phyloP scores from a whole-genome alignment of 1,284 basidiomycete species.

The Cutaneotrichosporon mucoides region DNA sequence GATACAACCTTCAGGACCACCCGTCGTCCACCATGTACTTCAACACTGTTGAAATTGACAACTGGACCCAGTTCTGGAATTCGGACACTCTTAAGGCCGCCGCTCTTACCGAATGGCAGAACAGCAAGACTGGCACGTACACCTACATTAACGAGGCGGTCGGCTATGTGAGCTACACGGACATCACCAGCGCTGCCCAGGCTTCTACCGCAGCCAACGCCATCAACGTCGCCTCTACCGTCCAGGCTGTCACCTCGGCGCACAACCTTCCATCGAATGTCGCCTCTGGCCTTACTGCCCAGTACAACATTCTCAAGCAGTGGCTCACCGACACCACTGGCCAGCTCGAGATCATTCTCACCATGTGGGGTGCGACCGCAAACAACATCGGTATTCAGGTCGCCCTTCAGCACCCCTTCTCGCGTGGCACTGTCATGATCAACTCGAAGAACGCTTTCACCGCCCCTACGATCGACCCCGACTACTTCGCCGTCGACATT shows the following conservation, averaged over 20 bases:
- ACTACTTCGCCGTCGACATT: slow-evolving; percentile 54
- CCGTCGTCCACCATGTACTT: slow-evolving; percentile 49
- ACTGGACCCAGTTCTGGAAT: slow-evolving; percentile 40
- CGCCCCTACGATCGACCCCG: slow-evolving; percentile 60
- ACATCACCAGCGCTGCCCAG: slow-evolving; percentile 23
- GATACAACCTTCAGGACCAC: slow-evolving; percentile 71
- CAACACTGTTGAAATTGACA: slow-evolving; percentile 24
- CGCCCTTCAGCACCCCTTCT: slow-evolving; percentile 50
- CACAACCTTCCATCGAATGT: slow-evolving; percentile 36
- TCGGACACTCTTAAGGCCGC: slow-evolving; percentile 20
- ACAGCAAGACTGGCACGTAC: slow-evolving; percentile 38
- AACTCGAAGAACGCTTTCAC: slow-evolving; percentile 57
- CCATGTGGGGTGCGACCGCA: slow-evolving; percentile 33
- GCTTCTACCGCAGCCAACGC: slow-evolving; percentile 47
- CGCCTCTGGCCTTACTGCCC: slow-evolving; percentile 34
- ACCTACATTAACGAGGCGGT: slow-evolving; percentile 49
- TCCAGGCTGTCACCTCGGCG: slow-evolving; percentile 60
- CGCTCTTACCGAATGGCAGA: slow-evolving; percentile 28
- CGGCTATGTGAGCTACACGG: slow-evolving; percentile 20
- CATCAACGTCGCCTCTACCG: slow-evolving; percentile 60
- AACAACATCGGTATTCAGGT: slow-evolving; percentile 43
- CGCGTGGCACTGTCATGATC: slow-evolving; percentile 53
- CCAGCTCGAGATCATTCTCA: slow-evolving; percentile 47
- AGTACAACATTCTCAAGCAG: slow-evolving; percentile 37
- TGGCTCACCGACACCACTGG: slow-evolving; percentile 36